phyloP scores from a whole-genome alignment of 352 stramenopile species.

The Phytophthora meadii region DNA sequence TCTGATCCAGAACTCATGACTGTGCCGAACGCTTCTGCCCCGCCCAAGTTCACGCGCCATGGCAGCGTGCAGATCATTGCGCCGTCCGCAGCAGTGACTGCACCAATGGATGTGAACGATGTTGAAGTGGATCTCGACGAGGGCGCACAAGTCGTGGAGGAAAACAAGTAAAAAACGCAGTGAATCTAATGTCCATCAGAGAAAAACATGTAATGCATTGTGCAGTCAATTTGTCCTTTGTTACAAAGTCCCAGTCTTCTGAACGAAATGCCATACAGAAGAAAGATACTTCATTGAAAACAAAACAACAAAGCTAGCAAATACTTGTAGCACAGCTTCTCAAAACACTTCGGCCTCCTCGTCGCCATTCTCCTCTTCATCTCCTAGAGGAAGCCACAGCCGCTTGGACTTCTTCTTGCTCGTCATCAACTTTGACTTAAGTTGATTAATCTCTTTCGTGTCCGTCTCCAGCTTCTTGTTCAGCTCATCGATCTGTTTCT shows the following conservation, averaged over 20 bases:
- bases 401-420: no score
- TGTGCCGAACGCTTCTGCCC: slow-evolving; percentile 34
- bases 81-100: slow-evolving; percentile 31
- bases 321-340: no score
- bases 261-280: no score
- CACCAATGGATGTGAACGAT: slow-evolving; percentile 35
- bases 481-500: not conserved
- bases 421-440: no score
- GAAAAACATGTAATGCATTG: slow-evolving; percentile 23
- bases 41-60: slow-evolving; percentile 65
- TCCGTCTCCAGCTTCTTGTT: not conserved
- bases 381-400: no score
- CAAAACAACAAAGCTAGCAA: no score
- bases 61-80: slow-evolving; percentile 75
- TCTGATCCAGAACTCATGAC: slow-evolving; percentile 42
- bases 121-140: slow-evolving; percentile 42
- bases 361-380: no score
- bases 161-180: slow-evolving; percentile 25
- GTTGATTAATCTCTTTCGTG: not conserved
- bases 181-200: slow-evolving; percentile 3
- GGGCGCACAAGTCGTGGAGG: slow-evolving; percentile 30
- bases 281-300: no score
- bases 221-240: not conserved
- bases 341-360: no score
- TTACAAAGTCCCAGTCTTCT: no score